Percentiles rank a stretch among this genome's conserved stretches.
phyloP scores from a whole-genome alignment of 2,329 filamentous ascomycete species.

The Ceratocystis lukuohia region DNA sequence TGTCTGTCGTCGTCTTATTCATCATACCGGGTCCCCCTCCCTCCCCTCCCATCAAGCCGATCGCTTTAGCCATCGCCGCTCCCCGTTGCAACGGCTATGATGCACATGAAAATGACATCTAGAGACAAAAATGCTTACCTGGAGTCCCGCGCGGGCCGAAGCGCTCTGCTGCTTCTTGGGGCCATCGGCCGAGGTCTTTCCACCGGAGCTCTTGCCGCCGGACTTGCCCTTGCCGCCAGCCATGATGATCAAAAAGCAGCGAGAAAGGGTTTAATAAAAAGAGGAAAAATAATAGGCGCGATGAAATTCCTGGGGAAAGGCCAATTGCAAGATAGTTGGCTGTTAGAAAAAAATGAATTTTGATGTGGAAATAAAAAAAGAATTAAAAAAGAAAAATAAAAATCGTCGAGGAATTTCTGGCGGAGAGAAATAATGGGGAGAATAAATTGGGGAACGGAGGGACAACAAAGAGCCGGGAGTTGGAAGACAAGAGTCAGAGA shows the following conservation, averaged over 20 bases:
- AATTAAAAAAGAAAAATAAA: constrained; percentile 5
- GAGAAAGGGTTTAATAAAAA: background rate
- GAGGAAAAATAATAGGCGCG: constrained; percentile 10
- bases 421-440: background rate
- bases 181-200: constrained; percentile 54
- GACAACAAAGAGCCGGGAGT: background rate
- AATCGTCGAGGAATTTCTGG: background rate
- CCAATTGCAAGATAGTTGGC: background rate
- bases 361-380: background rate
- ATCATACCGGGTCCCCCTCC: too few relatives aligned
- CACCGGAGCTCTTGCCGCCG: constrained; percentile 76
- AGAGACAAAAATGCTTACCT: constrained; percentile 51
- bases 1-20: too few relatives aligned
- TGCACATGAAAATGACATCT: background rate
- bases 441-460: background rate
- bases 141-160: constrained; percentile 85
- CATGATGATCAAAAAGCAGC: constrained; percentile 31
- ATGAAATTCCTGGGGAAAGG: background rate
- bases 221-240: constrained; percentile 89
- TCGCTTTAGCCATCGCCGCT: background rate
- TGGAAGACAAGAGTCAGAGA: constrained; percentile 10
- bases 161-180: constrained; percentile 88
- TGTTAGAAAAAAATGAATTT: background rate
- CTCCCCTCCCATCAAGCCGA: too few relatives aligned
- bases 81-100: background rate